Base-by-base conservation (phyloP, 306 rosid species). In the Abrus precatorius region DNA sequence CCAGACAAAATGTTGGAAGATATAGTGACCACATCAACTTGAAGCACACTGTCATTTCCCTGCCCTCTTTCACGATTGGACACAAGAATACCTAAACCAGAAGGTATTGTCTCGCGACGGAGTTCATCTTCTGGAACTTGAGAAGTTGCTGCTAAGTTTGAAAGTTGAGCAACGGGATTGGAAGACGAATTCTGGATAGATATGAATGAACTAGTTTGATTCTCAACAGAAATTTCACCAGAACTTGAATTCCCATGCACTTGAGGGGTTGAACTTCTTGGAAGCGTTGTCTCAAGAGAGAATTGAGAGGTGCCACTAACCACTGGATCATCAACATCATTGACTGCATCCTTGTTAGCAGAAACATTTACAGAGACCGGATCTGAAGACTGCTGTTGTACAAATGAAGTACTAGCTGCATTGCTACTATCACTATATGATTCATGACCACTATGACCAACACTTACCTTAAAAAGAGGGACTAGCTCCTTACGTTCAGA, bases 11-110 rank as follows among this genome's bases (percentile, higher is more conserved):
- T 69, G 77, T 89, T 93, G 62, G 99, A 92, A 56, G 97, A 92
- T 87, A 92, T 90, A 72, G 93, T 77, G 36, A 93, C 93, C 64
- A 93, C 95, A 64, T 90, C 97, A 80, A 93, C 90, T 77, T 91
- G 98, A 87, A 91, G 85, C 84, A 91, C 38, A 59, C 89, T 80
- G 14, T 88, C 90, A 78, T 84, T 91, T 85, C 82, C 89, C 36
- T 74, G 86, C 34, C 73, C 91, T 83, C 81, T 82, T 88, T 91
- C 98, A 86, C 94, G 85, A 48, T 91, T 89, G 79, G 98, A 89
- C 78, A 87, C 89, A 77, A 86, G 88, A 78, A 93, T 84, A 75
- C 95, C 96, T 78, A 90, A 90, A 75, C 92, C 92, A 66, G 97
- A 89, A 74, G 93, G 88, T 53, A 78, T 65, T 82, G 84, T 65